Conservation (phyloP, 345 rosid genomes). For the Gossypium stocksii region DNA sequence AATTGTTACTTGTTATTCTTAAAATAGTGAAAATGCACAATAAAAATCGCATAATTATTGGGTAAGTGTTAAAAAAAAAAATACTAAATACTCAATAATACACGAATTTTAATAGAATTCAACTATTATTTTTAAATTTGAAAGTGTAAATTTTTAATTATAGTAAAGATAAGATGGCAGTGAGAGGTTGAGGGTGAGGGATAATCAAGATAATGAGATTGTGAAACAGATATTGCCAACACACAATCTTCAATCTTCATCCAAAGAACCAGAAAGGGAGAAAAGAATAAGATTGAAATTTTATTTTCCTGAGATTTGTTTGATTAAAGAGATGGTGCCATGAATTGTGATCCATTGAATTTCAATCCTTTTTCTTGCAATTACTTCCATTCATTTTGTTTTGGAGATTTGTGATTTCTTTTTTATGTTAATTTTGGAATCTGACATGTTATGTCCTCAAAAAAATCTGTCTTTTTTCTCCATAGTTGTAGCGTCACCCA, state of each 20-base stretch:
- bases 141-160: no score
- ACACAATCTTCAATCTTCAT: slow-evolving; percentile 25
- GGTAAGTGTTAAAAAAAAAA: no score
- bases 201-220: slow-evolving; percentile 44
- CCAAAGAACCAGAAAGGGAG: background rate
- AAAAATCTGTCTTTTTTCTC: slow-evolving; percentile 37
- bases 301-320: slow-evolving; percentile 11
- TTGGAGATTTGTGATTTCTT: slow-evolving; percentile 6
- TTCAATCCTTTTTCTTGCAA: slow-evolving; percentile 51
- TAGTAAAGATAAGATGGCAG: background rate
- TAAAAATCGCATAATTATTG: no score
- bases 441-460: slow-evolving; percentile 6
- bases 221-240: slow-evolving; percentile 67
- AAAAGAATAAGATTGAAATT: background rate
- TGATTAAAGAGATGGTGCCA: slow-evolving; percentile 14
- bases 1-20: no score
- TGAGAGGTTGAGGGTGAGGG: slow-evolving; percentile 21
- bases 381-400: slow-evolving; percentile 55
- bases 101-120: no score
- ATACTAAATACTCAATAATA: no score
- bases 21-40: no score
- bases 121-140: no score
- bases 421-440: background rate
- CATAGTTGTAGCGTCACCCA: slow-evolving; percentile 32
- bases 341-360: slow-evolving; percentile 56